A percentile compares a stretch with the other conserved stretches of the same genome.
phyloP scores from a whole-genome alignment of 163 green algal genomes.

The Chloromonas sp. region DNA sequence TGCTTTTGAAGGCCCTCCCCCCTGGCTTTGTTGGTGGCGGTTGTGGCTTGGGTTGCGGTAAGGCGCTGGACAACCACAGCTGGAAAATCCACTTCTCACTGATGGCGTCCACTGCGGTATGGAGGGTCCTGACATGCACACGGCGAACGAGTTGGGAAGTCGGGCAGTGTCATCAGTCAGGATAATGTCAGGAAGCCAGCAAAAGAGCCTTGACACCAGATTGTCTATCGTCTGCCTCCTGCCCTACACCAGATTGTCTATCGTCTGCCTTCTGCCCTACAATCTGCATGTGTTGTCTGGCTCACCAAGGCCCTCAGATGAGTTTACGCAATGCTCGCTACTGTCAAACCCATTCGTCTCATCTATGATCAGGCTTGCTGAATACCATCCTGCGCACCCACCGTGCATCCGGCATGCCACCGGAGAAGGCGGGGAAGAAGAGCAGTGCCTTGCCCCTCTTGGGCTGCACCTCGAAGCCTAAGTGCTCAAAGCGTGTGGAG shows the following conservation, averaged over 20 bases:
- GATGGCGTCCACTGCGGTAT: conserved; percentile 58
- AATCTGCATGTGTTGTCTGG: too few species aligned
- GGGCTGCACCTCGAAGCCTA: conserved; percentile 59
- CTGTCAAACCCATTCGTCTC: too few species aligned
- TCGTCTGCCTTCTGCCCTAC: neutral
- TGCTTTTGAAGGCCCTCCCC: too few species aligned
- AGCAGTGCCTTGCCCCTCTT: conserved; percentile 54
- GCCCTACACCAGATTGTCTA: neutral
- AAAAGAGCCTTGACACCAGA: neutral
- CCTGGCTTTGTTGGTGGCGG: too few species aligned
- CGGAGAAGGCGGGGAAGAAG: conserved; percentile 70
- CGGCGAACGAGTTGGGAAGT: neutral
- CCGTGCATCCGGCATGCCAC: conserved; percentile 55
- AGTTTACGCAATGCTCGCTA: too few species aligned
- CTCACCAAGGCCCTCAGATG: too few species aligned
- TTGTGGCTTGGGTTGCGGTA: neutral
- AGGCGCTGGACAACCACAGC: conserved; percentile 53
- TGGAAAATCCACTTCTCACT: conserved; percentile 70
- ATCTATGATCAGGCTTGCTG: too few species aligned
- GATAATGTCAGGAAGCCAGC: neutral
- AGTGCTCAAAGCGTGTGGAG: conserved; percentile 53
- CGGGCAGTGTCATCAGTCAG: neutral
- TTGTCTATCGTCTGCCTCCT: neutral
- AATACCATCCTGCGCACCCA: neutral
- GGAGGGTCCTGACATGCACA: conserved; percentile 43